phyloP scores from a whole-genome alignment of 805 yeast species.

The Candida incommunis region DNA sequence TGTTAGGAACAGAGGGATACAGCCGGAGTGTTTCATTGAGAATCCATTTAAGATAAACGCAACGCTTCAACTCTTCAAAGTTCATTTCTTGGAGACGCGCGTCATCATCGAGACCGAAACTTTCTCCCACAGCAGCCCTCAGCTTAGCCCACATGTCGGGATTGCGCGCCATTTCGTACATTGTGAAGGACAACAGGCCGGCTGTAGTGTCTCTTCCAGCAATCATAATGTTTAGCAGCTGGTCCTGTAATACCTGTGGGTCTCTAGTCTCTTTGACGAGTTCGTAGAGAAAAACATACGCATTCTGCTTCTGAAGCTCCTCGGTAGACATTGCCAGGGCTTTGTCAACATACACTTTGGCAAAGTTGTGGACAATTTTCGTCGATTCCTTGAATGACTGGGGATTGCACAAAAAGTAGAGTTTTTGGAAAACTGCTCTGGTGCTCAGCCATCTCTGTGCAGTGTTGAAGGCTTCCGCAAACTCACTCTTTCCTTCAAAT shows the following conservation, averaged over 20 bases:
- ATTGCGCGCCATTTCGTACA: constrained; percentile 27
- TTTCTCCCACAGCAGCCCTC: constrained; percentile 19
- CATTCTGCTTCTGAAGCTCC: constrained; percentile 3
- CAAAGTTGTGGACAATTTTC: constrained; percentile 20
- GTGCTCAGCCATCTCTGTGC: constrained; percentile 9
- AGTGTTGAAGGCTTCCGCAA: constrained; percentile 13
- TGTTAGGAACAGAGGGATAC: constrained; percentile 33
- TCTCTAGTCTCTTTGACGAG: constrained; percentile 10
- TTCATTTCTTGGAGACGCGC: constrained; percentile 9
- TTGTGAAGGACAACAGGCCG: constrained; percentile 26
- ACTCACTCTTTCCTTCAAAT: constrained; percentile 9
- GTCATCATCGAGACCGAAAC: constrained; percentile 16
- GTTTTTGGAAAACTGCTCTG: constrained; percentile 11
- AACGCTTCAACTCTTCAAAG: constrained; percentile 28
- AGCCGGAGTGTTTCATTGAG: constrained; percentile 29
- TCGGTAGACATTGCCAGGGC: constrained; percentile 19
- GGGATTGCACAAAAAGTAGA: constrained; percentile 11
- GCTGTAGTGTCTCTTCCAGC: constrained; percentile 37
- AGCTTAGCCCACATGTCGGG: constrained; percentile 11
- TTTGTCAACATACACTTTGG: constrained; percentile 26
- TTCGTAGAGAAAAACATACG: constrained; percentile 14
- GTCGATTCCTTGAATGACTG: constrained; percentile 21
- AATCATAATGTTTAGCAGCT: constrained; percentile 27
- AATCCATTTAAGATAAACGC: constrained; percentile 27
- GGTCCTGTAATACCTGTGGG: constrained; percentile 27